phyloP scores from a whole-genome alignment of 768 basidiomycete genomes.

The Sporobolomyces roseus region DNA sequence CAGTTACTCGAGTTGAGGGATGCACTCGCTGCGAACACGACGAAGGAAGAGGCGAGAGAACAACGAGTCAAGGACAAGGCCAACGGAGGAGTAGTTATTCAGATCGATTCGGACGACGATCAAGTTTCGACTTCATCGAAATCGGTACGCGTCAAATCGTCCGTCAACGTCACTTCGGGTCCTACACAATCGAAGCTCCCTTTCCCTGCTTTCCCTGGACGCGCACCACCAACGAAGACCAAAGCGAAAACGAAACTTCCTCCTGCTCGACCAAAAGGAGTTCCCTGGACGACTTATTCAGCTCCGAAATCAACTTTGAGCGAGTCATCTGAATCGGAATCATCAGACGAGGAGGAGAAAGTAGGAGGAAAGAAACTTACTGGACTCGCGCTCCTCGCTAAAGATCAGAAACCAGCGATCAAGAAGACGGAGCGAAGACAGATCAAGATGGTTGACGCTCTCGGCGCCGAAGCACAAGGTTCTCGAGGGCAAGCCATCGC shows the following conservation, averaged over 20 bases:
- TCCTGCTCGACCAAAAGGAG: conserved; percentile 24
- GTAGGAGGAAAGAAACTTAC: conserved; percentile 47
- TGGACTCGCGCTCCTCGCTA: conserved; percentile 41
- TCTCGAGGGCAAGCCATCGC: background rate
- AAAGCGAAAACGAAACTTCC: background rate
- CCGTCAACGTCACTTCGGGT: conserved; percentile 8
- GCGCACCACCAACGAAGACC: background rate
- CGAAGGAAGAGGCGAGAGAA: conserved; percentile 12
- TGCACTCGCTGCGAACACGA: conserved; percentile 32
- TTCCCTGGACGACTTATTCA: conserved; percentile 41
- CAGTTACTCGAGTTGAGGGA: conserved; percentile 40
- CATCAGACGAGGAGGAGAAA: conserved; percentile 21
- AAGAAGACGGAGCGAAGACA: conserved; percentile 53
- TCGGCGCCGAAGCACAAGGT: background rate
- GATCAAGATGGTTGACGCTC: conserved; percentile 59
- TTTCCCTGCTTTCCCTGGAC: background rate
- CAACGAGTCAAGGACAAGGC: conserved; percentile 14
- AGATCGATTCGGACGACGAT: conserved; percentile 32
- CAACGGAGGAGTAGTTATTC: conserved; percentile 3
- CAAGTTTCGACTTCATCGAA: background rate
- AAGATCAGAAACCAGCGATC: conserved; percentile 48
- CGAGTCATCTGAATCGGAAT: conserved; percentile 26
- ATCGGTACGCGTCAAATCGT: conserved; percentile 17
- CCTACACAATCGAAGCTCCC: conserved; percentile 15
- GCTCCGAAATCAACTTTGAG: conserved; percentile 26